phyloP scores from a whole-genome alignment of 202 grass and related monocot genomes.

The Sporobolus alterniflorus region DNA sequence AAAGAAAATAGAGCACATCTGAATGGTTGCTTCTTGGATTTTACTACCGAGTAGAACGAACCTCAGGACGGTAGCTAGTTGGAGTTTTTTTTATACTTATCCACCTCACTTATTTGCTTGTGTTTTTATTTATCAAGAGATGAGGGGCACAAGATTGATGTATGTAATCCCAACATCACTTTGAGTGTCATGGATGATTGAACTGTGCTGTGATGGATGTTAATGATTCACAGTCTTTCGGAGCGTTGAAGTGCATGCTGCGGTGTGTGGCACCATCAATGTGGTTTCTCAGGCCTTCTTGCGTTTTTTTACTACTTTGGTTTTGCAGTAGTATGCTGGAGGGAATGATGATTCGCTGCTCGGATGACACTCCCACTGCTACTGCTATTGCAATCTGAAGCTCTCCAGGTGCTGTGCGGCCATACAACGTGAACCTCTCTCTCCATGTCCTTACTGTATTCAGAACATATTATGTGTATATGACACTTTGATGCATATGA shows the following conservation, averaged over 20 bases:
- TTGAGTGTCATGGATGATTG: constrained; percentile 35
- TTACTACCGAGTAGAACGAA: constrained; percentile 25
- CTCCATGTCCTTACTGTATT: constrained; percentile 9
- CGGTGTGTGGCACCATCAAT: constrained; percentile 44
- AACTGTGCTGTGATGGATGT: constrained; percentile 19
- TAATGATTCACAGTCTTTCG: constrained; percentile 49
- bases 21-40: constrained; percentile 21
- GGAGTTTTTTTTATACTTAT: neutral
- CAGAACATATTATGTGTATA: too few species aligned
- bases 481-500: too few species aligned
- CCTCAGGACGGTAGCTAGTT: neutral
- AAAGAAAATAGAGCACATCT: neutral
- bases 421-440: constrained; percentile 36
- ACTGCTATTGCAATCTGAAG: constrained; percentile 1
- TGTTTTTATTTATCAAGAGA: constrained; percentile 48
- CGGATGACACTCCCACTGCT: constrained; percentile 40
- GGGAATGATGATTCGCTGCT: constrained; percentile 47
- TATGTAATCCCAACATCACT: constrained; percentile 37
- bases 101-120: constrained; percentile 30
- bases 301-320: constrained; percentile 37
- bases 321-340: constrained; percentile 37
- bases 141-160: constrained; percentile 40
- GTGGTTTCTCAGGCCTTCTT: constrained; percentile 28
- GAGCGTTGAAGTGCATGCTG: constrained; percentile 32
- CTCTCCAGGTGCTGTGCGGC: constrained; percentile 32